These are phyloP conservation scores for Scedosporium boydii DNA, from an alignment of 2,329 filamentous ascomycete species.

Conservation along the genomic window DNA sequence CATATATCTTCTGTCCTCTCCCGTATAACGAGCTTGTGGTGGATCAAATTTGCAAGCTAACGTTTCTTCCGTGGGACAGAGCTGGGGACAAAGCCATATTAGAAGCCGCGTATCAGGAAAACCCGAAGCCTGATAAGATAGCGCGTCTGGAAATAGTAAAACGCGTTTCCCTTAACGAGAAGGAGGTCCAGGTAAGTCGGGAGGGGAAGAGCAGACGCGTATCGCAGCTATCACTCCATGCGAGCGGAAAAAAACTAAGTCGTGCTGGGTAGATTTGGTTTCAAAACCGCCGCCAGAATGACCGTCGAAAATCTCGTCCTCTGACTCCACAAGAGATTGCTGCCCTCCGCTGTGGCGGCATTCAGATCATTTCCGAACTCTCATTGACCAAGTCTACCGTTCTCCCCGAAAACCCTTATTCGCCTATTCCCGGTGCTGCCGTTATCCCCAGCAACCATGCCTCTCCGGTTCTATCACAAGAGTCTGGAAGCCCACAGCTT, in stretches of 20 bases:
- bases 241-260: no score
- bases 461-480: background rate
- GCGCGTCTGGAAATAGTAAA: conserved; percentile 76
- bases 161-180: conserved; percentile 82
- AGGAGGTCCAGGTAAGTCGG: conserved; percentile 80
- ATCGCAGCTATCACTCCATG: no score
- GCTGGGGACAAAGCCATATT: conserved; percentile 83
- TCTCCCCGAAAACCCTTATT: conserved; percentile 15
- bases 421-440: conserved; percentile 2
- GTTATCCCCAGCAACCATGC: background rate
- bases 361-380: conserved; percentile 42
- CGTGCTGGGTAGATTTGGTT: conserved; percentile 72
- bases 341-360: conserved; percentile 45
- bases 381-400: conserved; percentile 12
- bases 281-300: conserved; percentile 89
- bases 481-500: background rate
- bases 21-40: background rate
- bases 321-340: conserved; percentile 69
- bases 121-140: conserved; percentile 86
- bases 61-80: conserved; percentile 32
- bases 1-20: background rate
- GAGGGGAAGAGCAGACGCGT: background rate
- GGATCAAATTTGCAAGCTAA: background rate
- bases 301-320: conserved; percentile 79
- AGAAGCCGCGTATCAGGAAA: conserved; percentile 73